These are phyloP conservation scores for Alternaria infectoria DNA, from an alignment of 2,329 filamentous ascomycete species.

Conservation along the genomic window DNA sequence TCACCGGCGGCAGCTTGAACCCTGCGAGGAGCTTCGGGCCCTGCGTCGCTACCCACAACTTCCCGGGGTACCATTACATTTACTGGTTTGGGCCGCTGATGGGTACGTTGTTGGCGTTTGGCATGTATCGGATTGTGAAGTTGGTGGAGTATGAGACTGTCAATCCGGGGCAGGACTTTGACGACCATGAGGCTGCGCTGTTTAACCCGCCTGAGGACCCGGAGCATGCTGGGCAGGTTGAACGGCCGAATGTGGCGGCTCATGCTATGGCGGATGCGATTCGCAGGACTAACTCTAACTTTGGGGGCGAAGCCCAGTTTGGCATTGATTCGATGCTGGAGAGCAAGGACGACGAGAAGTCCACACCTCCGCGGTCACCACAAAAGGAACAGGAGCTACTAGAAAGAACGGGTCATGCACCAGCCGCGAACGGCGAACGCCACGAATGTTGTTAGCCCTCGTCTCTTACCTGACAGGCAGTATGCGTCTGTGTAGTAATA, in stretches of 20 bases:
- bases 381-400: not conserved
- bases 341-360: not conserved
- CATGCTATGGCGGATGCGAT: conserved; percentile 18
- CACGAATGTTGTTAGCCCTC: not conserved
- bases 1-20: conserved; percentile 53
- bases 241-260: conserved; percentile 40
- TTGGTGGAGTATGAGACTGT: conserved; percentile 51
- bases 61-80: conserved; percentile 51
- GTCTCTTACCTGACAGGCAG: accelerated
- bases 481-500: not conserved
- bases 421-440: not conserved
- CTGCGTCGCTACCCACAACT: conserved; percentile 46
- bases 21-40: conserved; percentile 52
- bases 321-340: conserved; percentile 15
- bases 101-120: conserved; percentile 46
- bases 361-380: not conserved
- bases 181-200: conserved; percentile 43
- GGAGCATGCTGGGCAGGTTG: conserved; percentile 31
- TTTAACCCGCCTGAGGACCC: conserved; percentile 41
- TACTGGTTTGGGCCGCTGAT: conserved; percentile 51
- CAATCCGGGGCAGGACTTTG: conserved; percentile 50
- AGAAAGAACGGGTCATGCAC: not conserved
- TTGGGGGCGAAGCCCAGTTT: too few species aligned
- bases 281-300: conserved; percentile 17
- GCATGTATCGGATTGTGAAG: conserved; percentile 51